Conservation (phyloP, 2,329 filamentous ascomycete genomes). For the Cordyceps javanica region DNA sequence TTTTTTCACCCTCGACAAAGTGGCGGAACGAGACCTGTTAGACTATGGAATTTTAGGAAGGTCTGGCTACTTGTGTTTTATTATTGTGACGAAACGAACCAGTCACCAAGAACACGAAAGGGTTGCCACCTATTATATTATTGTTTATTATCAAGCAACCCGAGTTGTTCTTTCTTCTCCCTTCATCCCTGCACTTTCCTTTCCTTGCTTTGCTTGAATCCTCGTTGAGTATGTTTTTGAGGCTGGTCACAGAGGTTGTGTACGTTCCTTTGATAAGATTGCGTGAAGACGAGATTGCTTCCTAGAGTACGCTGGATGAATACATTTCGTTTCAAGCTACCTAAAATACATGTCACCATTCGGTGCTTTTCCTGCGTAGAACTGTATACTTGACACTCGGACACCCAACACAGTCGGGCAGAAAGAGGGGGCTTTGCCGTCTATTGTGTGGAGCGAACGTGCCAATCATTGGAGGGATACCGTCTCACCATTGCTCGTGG, state of each 20-base stretch:
- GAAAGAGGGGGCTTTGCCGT: neutral
- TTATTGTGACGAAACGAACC: conserved; percentile 10
- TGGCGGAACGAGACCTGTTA: conserved; percentile 3
- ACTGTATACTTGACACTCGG: neutral
- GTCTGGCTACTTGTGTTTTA: conserved; percentile 8
- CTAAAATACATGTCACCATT: neutral
- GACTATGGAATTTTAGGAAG: conserved; percentile 4
- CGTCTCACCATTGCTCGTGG: neutral
- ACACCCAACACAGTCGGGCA: neutral
- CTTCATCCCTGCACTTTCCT: neutral
- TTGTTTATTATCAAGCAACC: conserved; percentile 4
- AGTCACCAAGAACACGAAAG: neutral
- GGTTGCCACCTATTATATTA: conserved; percentile 10
- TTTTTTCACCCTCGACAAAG: neutral
- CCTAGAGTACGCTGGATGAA: neutral
- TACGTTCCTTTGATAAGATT: conserved; percentile 1
- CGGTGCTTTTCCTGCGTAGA: neutral
- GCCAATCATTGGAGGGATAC: neutral
- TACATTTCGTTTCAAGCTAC: neutral
- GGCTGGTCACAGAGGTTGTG: neutral
- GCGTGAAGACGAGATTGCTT: neutral
- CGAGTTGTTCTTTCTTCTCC: neutral
- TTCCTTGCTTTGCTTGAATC: neutral
- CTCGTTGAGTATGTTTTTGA: neutral
- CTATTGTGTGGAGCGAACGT: neutral